Evolutionary conservation across 2,329 filamentous ascomycete genomes (phyloP), one percentile per base, ranked within the genome.

Genomic region (Lachnellula arida): DNA sequence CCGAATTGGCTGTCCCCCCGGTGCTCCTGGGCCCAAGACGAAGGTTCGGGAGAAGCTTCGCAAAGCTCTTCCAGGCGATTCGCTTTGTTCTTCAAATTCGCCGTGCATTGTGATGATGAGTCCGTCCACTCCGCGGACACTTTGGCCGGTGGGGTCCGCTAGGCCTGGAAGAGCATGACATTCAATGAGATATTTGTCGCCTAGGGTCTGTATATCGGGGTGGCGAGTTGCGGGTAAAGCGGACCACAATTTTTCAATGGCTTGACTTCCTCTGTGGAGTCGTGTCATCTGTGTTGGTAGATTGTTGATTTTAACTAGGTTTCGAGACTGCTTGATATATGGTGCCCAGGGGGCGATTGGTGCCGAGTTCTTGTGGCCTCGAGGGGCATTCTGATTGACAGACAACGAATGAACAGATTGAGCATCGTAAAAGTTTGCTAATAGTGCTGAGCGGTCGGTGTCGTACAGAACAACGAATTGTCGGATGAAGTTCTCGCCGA

Each of bases 11-110:
- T 60, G 63, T 19, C 64, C 80, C 5, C 84, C 79, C 0, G 84
- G 82, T 35, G 79, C 79, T 34, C 88, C 89, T 1, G 91, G 90
- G 0, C 89, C 89, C 17, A 96, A 78, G 42, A 92, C 76, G 68
- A 95, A 91, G 0, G 84, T 88, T 50, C 91, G 85, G 53, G 91
- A 90, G 71, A 96, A 96, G 70, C 87, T 91, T 58, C 91, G 85
- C 63, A 85, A 82, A 39, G 83, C 78, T 44, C 80, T 80, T 46
- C 81, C 78, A 48, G 79, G 80, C 15, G 72, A 72, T 3, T 74
- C 70, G 62, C 88, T 82, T 17, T 86, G 75, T 68, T 96, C 91
- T 49, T 93, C 85, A 58, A 91, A 95, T 66, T 93, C 88, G 60
- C 91, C 89, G 65, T 94, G 88, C n/a, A 93, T 79, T 7, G 81